Base-by-base conservation (phyloP, 768 basidiomycete species). In the Pulveroboletus sp. region DNA sequence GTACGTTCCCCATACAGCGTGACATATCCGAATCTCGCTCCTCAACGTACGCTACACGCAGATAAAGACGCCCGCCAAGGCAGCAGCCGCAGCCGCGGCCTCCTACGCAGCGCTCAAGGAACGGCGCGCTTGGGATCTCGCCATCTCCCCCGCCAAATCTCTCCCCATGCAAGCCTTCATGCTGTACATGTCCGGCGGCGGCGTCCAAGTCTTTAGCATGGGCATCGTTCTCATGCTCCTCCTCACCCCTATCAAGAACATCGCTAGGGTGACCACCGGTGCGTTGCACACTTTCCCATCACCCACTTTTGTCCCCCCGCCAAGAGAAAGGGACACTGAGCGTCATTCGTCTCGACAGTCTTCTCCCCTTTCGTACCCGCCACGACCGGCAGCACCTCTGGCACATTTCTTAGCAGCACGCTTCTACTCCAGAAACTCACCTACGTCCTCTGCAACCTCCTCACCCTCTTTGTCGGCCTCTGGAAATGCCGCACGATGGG, bases 81-180 rank as follows among this genome's bases (percentile, higher is more conserved):
- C 70, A 55, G 50, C 60, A 39, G 49, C 69, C 0, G 50, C 71
- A 0, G 57, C 67, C 0, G 59, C 75, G 0, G 68, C 77, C 5
- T 80, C 81, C 4, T 83, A 89, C 57, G 79, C 85, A 55, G 66
- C 70, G 21, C 73, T 93, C 52, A 90, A 91, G 64, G 80, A 80
- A 55, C 84, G 79, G 60, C 83, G 89, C 26, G 91, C 91, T 38
- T 90, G 91, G 87, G 89, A 92, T 54, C 75, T 89, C 37, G 91
- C 91, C 35, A 78, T 84, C 43, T 73, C 80, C 4, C 93, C 93
- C 1, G 90, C 89, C 31, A 96, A 97, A 69, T 82, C 84, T 13
- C 76, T 97, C 26, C 93, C 93, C 4, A 96, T 96, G 94, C 93
- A 97, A 63, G 92, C 86, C 5, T 88, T 97, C 72, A 97, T 97